Base-by-base conservation (phyloP, 2,329 filamentous ascomycete species). In the Colletotrichum truncatum region DNA sequence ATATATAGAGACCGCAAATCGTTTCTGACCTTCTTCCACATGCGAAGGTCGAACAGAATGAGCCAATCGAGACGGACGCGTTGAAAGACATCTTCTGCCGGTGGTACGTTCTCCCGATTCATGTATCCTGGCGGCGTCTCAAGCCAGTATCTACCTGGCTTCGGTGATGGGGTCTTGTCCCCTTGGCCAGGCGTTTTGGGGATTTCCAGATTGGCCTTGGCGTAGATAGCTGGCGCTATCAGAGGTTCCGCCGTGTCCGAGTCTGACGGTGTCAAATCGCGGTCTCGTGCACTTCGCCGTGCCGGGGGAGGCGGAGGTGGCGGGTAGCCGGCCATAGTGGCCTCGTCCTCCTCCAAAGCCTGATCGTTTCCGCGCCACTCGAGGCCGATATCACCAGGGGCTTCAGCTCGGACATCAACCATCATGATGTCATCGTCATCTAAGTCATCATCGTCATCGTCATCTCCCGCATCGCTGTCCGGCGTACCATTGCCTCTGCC, bases 21-120 rank as follows among this genome's bases (percentile, higher is more conserved):
- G 52, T 95, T 94, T 61, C 96, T 89, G 30, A 97, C 88, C 75
- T 94, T 96, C 80, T 99, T 99, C 96, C 96, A 99, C 85, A 99
- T 89, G 41, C 96, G 86, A 54, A 99, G 81, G 76, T 99, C 96
- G 75, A 97, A 99, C 8, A 99, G 83, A 28, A 99, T 93, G 74
- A 99, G 86, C 88, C 93, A 97, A 77, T 99, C 96, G 6, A 99
- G 84, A 30, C 96, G 91, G 11, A 98, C 92, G 30, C 94, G 90
- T 74, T 95, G 89, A 81, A 93, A 94, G 5, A 99, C 84, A 73
- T 99, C 92, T 76, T 99, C 96, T 57, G 94, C 91, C 14, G 88
- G 84, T 49, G 90, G 90, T 6, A 91, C 81, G 57, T 85, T 86
- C 30, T 88, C 84, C 41, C 85, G 84, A 61, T 88, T 85, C 45